These are phyloP conservation scores for Citrullus mucosospermus DNA, from an alignment of 306 rosid genomes.

Conservation along the genomic window DNA sequence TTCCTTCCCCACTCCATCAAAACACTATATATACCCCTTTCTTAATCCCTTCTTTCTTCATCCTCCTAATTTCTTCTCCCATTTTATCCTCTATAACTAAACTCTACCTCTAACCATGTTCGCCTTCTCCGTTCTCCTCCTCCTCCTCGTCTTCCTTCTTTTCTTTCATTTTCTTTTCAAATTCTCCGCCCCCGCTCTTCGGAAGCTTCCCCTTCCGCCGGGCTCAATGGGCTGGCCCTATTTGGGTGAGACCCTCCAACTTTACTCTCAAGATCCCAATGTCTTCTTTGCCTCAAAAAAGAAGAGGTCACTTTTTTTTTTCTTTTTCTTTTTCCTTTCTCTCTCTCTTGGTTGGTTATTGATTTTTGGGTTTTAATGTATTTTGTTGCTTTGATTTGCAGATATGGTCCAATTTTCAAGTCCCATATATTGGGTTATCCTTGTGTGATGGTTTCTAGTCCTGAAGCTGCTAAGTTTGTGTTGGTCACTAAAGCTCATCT, in stretches of 20 bases:
- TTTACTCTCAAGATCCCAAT: slow-evolving; percentile 91
- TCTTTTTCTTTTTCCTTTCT: neutral
- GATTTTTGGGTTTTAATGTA: neutral
- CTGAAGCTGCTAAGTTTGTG: slow-evolving; percentile 84
- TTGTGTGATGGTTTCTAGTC: slow-evolving; percentile 85
- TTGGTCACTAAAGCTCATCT: slow-evolving; percentile 54
- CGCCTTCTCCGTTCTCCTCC: neutral
- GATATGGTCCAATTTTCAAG: slow-evolving; percentile 93
- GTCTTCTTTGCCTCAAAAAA: slow-evolving; percentile 67
- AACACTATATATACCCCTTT: slow-evolving; percentile 5
- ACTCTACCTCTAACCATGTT: neutral
- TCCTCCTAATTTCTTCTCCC: neutral
- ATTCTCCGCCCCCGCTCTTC: slow-evolving; percentile 14
- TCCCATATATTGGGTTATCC: slow-evolving; percentile 97
- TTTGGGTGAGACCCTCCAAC: slow-evolving; percentile 81
- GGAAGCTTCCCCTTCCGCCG: slow-evolving; percentile 56
- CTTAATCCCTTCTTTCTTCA: neutral
- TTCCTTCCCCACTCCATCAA: neutral
- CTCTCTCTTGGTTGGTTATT: too few species aligned
- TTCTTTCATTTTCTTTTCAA: slow-evolving; percentile 16
- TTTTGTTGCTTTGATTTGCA: neutral
- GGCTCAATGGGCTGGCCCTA: slow-evolving; percentile 86
- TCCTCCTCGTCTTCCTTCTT: slow-evolving; percentile 6
- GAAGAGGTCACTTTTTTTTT: slow-evolving; percentile 27
- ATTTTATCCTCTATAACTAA: neutral